phyloP scores from a whole-genome alignment of 257 asterid species.

The Solanum etuberosum region DNA sequence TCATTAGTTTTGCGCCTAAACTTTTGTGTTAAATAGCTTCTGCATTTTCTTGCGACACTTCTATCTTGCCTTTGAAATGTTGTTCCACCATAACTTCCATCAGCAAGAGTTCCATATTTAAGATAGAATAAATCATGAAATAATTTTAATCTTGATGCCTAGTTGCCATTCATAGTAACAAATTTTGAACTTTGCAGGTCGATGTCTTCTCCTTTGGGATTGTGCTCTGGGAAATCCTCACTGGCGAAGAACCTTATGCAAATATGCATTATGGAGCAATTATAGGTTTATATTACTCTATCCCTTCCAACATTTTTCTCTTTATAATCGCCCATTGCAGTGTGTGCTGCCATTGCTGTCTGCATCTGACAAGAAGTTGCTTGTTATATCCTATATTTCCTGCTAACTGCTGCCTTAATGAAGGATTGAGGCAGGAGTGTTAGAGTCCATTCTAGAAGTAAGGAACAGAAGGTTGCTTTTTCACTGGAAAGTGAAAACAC shows the following conservation, averaged over 20 bases:
- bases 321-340: background rate
- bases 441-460: background rate
- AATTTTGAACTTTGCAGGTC: background rate
- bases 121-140: background rate
- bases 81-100: background rate
- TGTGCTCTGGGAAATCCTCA: conserved; percentile 7
- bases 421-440: background rate
- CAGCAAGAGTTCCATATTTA: background rate
- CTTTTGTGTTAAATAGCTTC: background rate
- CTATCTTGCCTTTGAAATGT: background rate
- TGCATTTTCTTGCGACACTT: background rate
- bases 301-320: background rate
- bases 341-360: background rate
- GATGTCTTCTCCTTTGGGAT: conserved; percentile 8
- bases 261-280: conserved; percentile 12
- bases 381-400: background rate
- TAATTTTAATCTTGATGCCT: background rate
- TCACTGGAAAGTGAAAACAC: background rate
- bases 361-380: background rate
- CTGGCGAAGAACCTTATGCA: conserved; percentile 10
- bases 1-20: background rate
- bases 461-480: background rate
- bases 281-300: background rate
- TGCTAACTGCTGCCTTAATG: background rate
- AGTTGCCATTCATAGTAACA: background rate